Evolutionary conservation across 2,329 filamentous ascomycete species (phyloP), one percentile per base, ranked within the genome.

Genomic region (Ophiostoma montium): DNA sequence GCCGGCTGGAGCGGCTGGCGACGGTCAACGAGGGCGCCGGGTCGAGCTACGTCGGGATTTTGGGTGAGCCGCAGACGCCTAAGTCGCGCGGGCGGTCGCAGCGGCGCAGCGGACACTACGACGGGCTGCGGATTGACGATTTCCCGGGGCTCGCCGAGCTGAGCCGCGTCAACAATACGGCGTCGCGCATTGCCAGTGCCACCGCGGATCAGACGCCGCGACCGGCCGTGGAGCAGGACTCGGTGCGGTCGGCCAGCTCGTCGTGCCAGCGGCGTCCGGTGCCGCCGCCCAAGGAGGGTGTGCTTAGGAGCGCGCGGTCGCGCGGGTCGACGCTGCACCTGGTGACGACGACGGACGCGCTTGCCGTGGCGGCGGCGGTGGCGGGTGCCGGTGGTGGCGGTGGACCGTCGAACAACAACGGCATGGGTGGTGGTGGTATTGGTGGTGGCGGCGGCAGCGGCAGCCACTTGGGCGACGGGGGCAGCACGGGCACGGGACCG

Each of bases 291-390:
- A 95, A 95, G 62, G 89, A 95, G 61, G 77, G 79, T 13, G 66
- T 78, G 11, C 63, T 82, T 50, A 71, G 79, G 56, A 80, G 79
- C 54, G 79, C 84, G 52, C 74, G 83, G 57, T 84, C 85, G 56
- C 74, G 86, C 52, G 84, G 86, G 39, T 95, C 88, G 56, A 92
- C 87, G 54, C 74, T 95, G 31, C 87, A 95, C 60, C 76, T 94
- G 5, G 87, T 94, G 35, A 84, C 85, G 10, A 80, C 78, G 0
- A 70, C 71, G 7, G 74, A 77, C 16, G 69, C 68, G 1, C 55
- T 77, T 64, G 63, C 18, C 55, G 63, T n/a, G 63, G 61, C 48
- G 55, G 56, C 27, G 57, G 54, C 19, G 47, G 57, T 60, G 10
- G 31, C 30, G n/a, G 15, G 5, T 27, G 23, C 23, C 8, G 23